phyloP scores from a whole-genome alignment of 164 flowering plant genomes.

The Vitis riparia region DNA sequence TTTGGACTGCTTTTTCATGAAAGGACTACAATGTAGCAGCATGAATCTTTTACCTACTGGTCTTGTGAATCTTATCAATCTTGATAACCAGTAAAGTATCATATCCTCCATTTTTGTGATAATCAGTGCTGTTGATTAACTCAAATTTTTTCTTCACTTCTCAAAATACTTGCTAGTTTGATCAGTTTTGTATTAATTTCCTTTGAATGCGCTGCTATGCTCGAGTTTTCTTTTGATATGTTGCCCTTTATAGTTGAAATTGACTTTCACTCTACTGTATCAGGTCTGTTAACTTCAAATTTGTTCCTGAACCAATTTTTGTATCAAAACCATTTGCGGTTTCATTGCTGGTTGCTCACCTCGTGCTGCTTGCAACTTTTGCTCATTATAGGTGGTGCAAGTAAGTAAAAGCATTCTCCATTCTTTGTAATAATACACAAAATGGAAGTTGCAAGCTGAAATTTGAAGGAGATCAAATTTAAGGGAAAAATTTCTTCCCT shows the following conservation, averaged over 20 bases:
- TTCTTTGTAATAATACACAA: neutral
- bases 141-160: no score
- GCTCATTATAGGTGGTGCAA: slow-evolving; percentile 92
- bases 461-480: neutral
- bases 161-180: no score
- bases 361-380: slow-evolving; percentile 56
- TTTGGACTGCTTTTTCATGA: neutral
- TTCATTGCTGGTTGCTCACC: slow-evolving; percentile 65
- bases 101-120: no score
- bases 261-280: slow-evolving; percentile 6
- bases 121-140: no score
- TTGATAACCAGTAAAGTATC: no score
- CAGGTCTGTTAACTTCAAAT: slow-evolving; percentile 99
- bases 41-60: no score
- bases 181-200: neutral
- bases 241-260: neutral
- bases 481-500: no score
- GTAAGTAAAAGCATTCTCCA: slow-evolving; percentile 39
- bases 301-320: slow-evolving; percentile 77
- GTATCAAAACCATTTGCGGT: slow-evolving; percentile 77
- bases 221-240: neutral
- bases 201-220: neutral
- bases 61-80: no score
- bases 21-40: neutral
- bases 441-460: neutral